phyloP scores from a whole-genome alignment of 1,139 yeast species.

The Kurtzmaniella natalensis region DNA sequence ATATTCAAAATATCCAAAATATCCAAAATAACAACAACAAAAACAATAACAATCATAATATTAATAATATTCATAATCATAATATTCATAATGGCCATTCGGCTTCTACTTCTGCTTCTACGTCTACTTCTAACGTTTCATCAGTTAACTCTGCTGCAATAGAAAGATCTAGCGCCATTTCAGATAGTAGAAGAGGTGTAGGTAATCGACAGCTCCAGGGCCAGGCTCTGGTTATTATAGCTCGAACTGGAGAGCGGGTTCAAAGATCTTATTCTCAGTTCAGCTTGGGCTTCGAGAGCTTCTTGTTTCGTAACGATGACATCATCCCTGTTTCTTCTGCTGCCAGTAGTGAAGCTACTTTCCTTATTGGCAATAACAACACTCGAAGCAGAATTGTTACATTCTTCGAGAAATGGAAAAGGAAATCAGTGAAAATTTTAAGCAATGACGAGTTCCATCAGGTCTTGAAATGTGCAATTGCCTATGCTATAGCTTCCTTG shows the following conservation, averaged over 20 bases:
- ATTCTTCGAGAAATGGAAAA: not conserved
- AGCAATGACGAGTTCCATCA: constrained; percentile 11
- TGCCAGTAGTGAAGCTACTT: constrained; percentile 1
- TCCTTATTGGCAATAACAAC: not conserved
- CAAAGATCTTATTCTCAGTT: constrained; percentile 27
- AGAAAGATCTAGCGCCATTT: too few species aligned
- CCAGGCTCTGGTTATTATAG: constrained; percentile 36
- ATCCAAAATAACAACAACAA: too few species aligned
- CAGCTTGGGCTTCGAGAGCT: constrained; percentile 17
- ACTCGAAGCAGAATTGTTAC: not conserved
- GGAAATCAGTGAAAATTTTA: too few species aligned
- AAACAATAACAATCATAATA: too few species aligned
- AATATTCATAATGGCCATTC: too few species aligned
- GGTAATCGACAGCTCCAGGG: constrained; percentile 18
- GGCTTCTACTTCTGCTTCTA: too few species aligned
- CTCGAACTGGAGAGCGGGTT: constrained; percentile 38
- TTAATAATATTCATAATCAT: too few species aligned
- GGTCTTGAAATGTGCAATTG: constrained; percentile 63
- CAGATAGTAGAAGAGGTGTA: too few species aligned
- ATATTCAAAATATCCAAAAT: too few species aligned
- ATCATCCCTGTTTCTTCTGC: not conserved
- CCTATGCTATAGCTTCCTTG: constrained; percentile 68
- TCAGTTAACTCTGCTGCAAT: too few species aligned
- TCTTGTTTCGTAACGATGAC: constrained; percentile 5
- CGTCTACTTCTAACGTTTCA: too few species aligned